phyloP scores from a whole-genome alignment of 73 alveolate genomes.

The Tetrahymena elliotti region DNA sequence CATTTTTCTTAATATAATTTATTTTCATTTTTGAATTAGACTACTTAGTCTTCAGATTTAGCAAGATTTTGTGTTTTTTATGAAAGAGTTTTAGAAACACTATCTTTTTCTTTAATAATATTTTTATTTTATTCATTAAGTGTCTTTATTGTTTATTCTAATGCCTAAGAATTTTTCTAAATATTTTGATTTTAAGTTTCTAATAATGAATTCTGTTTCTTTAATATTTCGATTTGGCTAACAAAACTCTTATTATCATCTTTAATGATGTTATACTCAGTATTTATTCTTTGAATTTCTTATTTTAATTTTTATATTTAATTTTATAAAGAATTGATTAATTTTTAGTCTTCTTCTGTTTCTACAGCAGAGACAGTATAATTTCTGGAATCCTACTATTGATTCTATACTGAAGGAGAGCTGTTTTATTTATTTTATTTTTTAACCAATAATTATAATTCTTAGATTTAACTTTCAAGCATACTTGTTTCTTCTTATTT shows the following conservation, averaged over 20 bases:
- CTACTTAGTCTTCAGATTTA: background rate
- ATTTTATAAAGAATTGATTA: background rate
- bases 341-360: background rate
- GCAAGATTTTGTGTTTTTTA: background rate
- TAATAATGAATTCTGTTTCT: background rate
- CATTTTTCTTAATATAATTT: background rate
- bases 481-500: background rate
- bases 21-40: background rate
- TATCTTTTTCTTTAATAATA: background rate
- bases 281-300: background rate
- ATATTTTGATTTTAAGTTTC: background rate
- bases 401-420: background rate
- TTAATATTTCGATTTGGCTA: background rate
- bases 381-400: background rate
- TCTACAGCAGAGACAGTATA: background rate
- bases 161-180: background rate
- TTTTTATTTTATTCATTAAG: background rate
- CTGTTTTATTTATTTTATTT: background rate
- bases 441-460: background rate
- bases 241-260: background rate
- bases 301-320: background rate
- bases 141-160: background rate
- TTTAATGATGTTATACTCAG: background rate
- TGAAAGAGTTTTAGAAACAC: background rate
- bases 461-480: background rate